Evolutionary conservation across 2,329 filamentous ascomycete genomes (phyloP).

Genomic region (Ophiostoma piceae): DNA sequence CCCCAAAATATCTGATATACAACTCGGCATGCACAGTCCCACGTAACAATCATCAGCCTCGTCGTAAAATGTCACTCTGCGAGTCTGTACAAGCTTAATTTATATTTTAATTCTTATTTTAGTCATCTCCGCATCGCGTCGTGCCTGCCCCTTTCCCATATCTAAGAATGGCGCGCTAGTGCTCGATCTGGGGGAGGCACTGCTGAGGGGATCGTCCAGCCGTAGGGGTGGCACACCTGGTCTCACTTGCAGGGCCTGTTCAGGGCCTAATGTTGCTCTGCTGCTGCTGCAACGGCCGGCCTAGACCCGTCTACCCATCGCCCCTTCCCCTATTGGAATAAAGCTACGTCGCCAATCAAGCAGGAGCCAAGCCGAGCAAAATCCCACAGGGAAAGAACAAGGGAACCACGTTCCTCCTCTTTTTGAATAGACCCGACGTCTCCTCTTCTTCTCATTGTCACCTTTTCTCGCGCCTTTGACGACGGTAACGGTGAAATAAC

Average conservation of each 20-base stretch:
- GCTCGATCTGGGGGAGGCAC: not conserved
- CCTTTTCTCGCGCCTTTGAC: not conserved
- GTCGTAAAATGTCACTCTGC: not conserved
- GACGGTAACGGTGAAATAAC: not conserved
- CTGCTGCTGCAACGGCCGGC: not conserved
- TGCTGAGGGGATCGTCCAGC: not conserved
- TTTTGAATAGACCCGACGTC: not conserved
- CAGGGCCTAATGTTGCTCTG: not conserved
- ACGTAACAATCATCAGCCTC: not conserved
- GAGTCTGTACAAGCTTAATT: not conserved
- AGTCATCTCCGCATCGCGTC: conserved; percentile 12
- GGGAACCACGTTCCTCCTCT: conserved; percentile 6
- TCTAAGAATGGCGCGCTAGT: conserved; percentile 8
- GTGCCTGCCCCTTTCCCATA: conserved; percentile 9
- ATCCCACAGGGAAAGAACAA: conserved; percentile 5
- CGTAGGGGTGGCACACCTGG: not conserved
- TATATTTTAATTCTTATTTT: not conserved
- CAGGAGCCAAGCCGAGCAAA: not conserved
- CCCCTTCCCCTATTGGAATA: conserved; percentile 15
- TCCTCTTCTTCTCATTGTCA: not conserved
- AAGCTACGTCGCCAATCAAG: conserved; percentile 8
- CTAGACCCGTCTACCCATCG: not conserved
- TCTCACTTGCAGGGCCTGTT: not conserved
- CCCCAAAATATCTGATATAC: not conserved
- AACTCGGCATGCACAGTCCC: not conserved